phyloP scores from a whole-genome alignment of 441 rosid species.

The Syzygium malaccense region DNA sequence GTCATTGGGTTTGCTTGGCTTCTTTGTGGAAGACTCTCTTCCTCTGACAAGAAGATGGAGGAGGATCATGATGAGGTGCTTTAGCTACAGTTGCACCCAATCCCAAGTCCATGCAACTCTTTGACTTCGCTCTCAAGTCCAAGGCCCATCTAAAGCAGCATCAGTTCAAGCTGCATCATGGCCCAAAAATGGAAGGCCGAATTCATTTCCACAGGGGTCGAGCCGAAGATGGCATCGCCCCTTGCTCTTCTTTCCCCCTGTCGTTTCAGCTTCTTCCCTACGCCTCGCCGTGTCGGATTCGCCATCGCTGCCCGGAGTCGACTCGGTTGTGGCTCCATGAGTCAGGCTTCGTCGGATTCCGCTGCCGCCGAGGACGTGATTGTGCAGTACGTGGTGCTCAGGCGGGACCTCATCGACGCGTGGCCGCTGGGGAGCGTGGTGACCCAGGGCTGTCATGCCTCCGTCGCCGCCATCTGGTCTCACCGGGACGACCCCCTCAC shows the following conservation, averaged over 20 bases:
- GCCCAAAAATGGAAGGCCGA: not conserved
- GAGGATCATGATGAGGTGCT: not conserved
- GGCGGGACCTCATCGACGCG: conserved; percentile 75
- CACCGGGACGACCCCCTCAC: conserved; percentile 62
- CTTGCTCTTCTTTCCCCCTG: not conserved
- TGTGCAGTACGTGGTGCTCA: conserved; percentile 83
- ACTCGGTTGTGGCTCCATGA: conserved; percentile 26
- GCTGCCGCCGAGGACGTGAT: conserved; percentile 27
- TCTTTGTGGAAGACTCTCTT: not conserved
- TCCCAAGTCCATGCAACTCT: not conserved
- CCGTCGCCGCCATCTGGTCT: conserved; percentile 74
- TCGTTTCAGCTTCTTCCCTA: not conserved
- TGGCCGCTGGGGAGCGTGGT: conserved; percentile 95
- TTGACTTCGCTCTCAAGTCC: not conserved
- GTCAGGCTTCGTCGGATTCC: conserved; percentile 13
- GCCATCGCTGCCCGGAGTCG: not conserved
- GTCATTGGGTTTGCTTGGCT: not conserved
- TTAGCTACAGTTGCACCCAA: not conserved
- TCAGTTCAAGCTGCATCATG: not conserved
- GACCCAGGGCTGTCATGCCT: conserved; percentile 92
- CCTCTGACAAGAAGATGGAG: not conserved
- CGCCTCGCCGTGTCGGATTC: not conserved
- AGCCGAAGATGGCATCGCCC: not conserved
- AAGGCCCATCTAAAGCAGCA: not conserved
- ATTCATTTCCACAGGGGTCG: not conserved